Base-by-base conservation (phyloP, 23 red algal species). In the Gracilaria vermiculophylla region DNA sequence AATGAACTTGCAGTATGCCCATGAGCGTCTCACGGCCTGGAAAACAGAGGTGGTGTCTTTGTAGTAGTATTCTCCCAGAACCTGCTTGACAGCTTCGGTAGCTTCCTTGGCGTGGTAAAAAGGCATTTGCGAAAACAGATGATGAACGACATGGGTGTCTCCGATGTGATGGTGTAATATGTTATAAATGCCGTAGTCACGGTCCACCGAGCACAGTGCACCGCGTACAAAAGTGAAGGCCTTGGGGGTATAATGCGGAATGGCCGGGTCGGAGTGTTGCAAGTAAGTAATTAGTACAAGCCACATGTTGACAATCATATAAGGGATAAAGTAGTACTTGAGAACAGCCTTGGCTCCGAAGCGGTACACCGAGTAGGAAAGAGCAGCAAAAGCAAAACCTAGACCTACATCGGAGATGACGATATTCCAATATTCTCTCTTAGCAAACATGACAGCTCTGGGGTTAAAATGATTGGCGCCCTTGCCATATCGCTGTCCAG, bases 261-360 rank as follows among this genome's bases (percentile, higher is more conserved):
- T 89, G 52, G 86, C 82, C n/a, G 92, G 86, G 37, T 94, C 89
- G 5, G 95, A 92, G 36, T 97, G 95, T 92, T 97, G 95, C n/a
- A 97, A 87, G 78, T 90, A 97, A 13, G 95, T 97, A 62, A 90
- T 90, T 14, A 94, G 76, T 1, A 97, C 95, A 19, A 97, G 76
- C 95, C 95, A 97, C 86, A 94, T 92, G 75, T 97, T 97, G 11
- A 85, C 83, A 44, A 97, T 76, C 81, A 97, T 77, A 51, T 97
- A 97, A 15, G 95, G 95, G 42, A 90, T 80, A 50, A 89, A 87
- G 95, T 97, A 97, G 57, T 93, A 93, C 50, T 78, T 79, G 27
- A 64, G 51, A 45, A 93, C 90, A 20, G 66, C 60, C 14, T 33
- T 33, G 25, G 61, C 50, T 40, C 90, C 90, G 69, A 84, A 93